These are phyloP conservation scores for Pleurozium schreberi DNA, from an alignment of 225 moss, liverwort and hornwort genomes.

Conservation along the genomic window DNA sequence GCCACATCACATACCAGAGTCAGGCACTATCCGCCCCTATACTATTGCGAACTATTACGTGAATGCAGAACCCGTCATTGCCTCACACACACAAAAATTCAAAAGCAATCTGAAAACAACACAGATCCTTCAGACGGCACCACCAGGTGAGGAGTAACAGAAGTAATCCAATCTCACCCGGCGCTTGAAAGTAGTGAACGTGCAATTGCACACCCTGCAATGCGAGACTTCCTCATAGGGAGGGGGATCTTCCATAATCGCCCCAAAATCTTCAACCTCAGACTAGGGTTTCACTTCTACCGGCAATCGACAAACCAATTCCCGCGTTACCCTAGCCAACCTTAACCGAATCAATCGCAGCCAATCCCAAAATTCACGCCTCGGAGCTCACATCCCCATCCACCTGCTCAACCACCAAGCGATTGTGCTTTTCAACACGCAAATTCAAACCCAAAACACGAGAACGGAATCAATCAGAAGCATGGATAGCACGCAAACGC, in stretches of 20 bases:
- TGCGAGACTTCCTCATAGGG: constrained; percentile 64
- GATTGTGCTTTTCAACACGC: neutral
- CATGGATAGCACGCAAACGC: neutral
- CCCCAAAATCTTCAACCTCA: neutral
- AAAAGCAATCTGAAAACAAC: neutral
- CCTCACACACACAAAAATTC: neutral
- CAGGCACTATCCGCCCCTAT: neutral
- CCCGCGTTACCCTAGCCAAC: neutral
- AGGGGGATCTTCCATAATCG: constrained; percentile 73
- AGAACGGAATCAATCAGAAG: neutral
- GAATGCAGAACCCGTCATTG: neutral
- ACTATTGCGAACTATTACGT: neutral
- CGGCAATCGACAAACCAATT: neutral
- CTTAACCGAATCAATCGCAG: neutral
- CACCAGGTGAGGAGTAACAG: neutral
- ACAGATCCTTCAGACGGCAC: neutral
- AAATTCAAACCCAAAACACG: neutral
- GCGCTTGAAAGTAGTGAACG: constrained; percentile 90
- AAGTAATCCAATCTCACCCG: constrained; percentile 35
- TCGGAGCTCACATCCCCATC: neutral
- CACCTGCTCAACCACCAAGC: neutral
- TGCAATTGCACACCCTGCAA: constrained; percentile 66
- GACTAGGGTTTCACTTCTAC: constrained; percentile 19
- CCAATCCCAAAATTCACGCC: neutral
- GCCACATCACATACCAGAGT: constrained; percentile 1